A percentile compares a stretch with the other conserved stretches of the same genome.
These are phyloP conservation scores for Geotrichum restrictum DNA, from an alignment of 1,139 yeast genomes.

Conservation along the genomic window DNA sequence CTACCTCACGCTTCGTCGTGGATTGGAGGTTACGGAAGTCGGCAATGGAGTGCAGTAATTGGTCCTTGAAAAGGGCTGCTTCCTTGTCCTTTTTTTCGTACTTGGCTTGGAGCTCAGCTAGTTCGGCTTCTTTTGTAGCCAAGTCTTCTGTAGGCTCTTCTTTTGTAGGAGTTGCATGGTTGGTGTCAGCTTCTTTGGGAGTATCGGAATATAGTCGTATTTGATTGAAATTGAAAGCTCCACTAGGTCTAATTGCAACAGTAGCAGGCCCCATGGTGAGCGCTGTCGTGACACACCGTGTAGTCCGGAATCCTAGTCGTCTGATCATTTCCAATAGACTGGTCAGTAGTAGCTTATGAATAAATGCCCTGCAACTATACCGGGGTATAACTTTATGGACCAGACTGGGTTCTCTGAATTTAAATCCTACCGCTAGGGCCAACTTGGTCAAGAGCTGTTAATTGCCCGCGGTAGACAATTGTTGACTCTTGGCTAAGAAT, in stretches of 20 bases:
- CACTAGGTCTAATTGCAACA: too few species aligned
- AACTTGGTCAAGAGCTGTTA: too few species aligned
- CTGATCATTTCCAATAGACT: neutral
- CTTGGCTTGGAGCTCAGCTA: slow-evolving; percentile 47
- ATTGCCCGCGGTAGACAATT: too few species aligned
- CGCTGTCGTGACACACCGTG: neutral
- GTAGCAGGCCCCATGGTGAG: neutral
- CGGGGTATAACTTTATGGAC: too few species aligned
- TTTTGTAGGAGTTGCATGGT: too few species aligned
- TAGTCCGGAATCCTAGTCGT: neutral
- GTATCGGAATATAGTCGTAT: neutral
- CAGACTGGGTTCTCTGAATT: too few species aligned
- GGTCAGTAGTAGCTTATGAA: too few species aligned
- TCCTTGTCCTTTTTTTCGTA: slow-evolving; percentile 71
- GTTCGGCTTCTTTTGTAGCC: slow-evolving; percentile 20
- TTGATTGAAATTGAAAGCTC: neutral
- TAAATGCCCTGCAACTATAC: too few species aligned
- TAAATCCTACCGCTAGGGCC: too few species aligned
- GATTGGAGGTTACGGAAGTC: slow-evolving; percentile 93
- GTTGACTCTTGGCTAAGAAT: too few species aligned
- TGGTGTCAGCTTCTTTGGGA: neutral
- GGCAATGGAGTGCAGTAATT: slow-evolving; percentile 77
- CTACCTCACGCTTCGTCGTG: slow-evolving; percentile 79
- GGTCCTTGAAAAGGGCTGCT: slow-evolving; percentile 75
- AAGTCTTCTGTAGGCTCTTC: neutral